Evolutionary conservation across 306 rosid genomes (phyloP).

Genomic region (Begonia masoniana): DNA sequence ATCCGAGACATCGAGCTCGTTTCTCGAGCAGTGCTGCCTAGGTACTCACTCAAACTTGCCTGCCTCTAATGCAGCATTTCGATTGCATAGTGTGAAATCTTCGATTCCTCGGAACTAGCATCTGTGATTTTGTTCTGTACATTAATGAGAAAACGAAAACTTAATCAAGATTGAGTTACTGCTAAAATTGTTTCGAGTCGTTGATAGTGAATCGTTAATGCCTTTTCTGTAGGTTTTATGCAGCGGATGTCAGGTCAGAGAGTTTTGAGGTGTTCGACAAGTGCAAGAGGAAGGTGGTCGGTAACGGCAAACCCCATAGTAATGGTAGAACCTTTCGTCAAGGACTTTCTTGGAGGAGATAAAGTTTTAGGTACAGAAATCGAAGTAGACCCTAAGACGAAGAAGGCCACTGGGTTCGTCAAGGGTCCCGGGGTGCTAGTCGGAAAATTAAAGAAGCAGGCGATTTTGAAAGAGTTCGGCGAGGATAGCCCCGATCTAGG

Average conservation of each 20-base stretch:
- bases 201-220: no score
- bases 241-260: slow-evolving; percentile 82
- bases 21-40: slow-evolving; percentile 81
- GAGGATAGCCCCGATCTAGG: slow-evolving; percentile 67
- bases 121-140: no score
- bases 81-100: no score
- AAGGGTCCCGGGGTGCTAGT: slow-evolving; percentile 91
- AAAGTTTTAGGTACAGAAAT: slow-evolving; percentile 84
- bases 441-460: slow-evolving; percentile 52
- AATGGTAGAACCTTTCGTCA: slow-evolving; percentile 93
- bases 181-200: no score
- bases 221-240: slow-evolving; percentile 45
- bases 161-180: no score
- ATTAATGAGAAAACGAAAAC: no score
- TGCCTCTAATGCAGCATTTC: background rate
- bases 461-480: slow-evolving; percentile 62
- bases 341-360: slow-evolving; percentile 75
- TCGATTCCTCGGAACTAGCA: no score
- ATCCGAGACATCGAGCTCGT: slow-evolving; percentile 88
- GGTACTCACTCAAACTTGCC: slow-evolving; percentile 16
- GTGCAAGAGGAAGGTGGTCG: slow-evolving; percentile 81
- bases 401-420: slow-evolving; percentile 88
- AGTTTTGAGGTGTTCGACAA: slow-evolving; percentile 72
- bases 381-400: slow-evolving; percentile 86
- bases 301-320: slow-evolving; percentile 89